These are phyloP conservation scores for Phoma sp. DNA, from an alignment of 2,329 filamentous ascomycete species.

Conservation along the genomic window DNA sequence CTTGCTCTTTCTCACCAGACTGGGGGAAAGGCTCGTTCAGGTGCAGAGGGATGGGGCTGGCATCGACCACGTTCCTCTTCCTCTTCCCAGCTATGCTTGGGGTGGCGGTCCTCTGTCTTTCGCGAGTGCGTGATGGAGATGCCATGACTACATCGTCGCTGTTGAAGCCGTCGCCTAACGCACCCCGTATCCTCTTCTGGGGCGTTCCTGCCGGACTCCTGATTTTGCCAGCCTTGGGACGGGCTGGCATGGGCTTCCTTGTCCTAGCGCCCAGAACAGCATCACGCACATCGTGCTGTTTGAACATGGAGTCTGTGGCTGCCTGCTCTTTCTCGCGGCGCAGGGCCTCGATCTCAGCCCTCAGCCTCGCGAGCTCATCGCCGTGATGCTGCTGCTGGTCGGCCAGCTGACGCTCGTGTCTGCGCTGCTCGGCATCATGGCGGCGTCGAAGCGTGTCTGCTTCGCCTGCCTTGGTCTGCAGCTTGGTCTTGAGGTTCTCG, in stretches of 20 bases:
- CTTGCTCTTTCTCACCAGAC: constrained; percentile 43
- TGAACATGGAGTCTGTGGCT: constrained; percentile 73
- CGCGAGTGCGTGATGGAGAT: constrained; percentile 59
- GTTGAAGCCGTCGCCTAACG: constrained; percentile 78
- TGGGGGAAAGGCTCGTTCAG: constrained; percentile 46
- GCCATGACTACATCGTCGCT: constrained; percentile 64
- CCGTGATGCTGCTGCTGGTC: constrained; percentile 67
- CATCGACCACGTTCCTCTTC: constrained; percentile 65
- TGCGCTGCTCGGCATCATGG: constrained; percentile 64
- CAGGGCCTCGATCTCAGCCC: constrained; percentile 68
- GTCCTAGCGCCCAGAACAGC: constrained; percentile 51
- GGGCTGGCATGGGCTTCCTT: constrained; percentile 40
- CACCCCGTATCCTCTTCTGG: constrained; percentile 61
- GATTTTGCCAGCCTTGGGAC: constrained; percentile 25
- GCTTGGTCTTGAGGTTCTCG: constrained; percentile 41
- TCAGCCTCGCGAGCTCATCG: constrained; percentile 68
- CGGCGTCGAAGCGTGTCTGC: constrained; percentile 77
- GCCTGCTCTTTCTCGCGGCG: constrained; percentile 68
- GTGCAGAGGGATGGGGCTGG: constrained; percentile 71
- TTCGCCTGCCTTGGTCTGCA: constrained; percentile 68
- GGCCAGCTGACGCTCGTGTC: constrained; percentile 67
- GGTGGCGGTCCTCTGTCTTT: constrained; percentile 58
- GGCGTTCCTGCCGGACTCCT: constrained; percentile 60
- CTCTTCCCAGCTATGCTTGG: constrained; percentile 71
- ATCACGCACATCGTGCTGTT: constrained; percentile 73